Base-by-base conservation (phyloP, 2,329 filamentous ascomycete species). In the Botryotinia calthae region DNA sequence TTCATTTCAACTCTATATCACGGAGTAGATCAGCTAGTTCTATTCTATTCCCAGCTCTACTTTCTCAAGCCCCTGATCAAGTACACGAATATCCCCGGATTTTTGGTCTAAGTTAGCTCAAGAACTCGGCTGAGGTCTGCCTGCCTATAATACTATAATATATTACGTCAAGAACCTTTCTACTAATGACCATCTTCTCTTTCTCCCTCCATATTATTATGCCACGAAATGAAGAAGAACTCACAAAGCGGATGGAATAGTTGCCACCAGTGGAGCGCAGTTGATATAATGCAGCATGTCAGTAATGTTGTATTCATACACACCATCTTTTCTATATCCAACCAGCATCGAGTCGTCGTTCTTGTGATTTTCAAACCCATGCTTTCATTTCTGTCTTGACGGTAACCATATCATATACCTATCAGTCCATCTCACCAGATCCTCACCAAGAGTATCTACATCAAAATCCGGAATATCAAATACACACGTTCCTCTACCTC, bases 141-240 rank as follows among this genome's bases (percentile, higher is more conserved):
- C 10, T 34, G 44, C 28, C 4, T 8, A 14, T 2, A 14, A 1
- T 37, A 25, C 4, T 2, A 48, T 48, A 22, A 48, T n/a, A 37
- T 14, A 51, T 18, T 12, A 62, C n/a, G 1, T 5, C 5, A 20
- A 28, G 34, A n/a, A 40, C 40, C 22, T 40, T 40, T 62, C 61
- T 31, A 46, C 6, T 1, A 46, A 12, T 25, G 14, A 10, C 44
- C 4, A 20, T 37, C 28, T 16, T 8, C 14, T 6, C 16, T 9
- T 20, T 25, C 4, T n/a, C 6, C 8, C 12, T 25, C 0, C 6
- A 34, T 9, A n/a, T 46, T 1, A n/a, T 2, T 37, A 34, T 25
- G 7, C 7, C 28, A n/a, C 2, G 2, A n/a, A 6, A n/a, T n/a
- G 31, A 65, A 20, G 1, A 16, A 25, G 12, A 66, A 25, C 6